Percentiles rank a stretch among this genome's conserved stretches.
Evolutionary conservation across 2,329 filamentous ascomycete genomes (phyloP).

Genomic region (Neurospora crassa): DNA sequence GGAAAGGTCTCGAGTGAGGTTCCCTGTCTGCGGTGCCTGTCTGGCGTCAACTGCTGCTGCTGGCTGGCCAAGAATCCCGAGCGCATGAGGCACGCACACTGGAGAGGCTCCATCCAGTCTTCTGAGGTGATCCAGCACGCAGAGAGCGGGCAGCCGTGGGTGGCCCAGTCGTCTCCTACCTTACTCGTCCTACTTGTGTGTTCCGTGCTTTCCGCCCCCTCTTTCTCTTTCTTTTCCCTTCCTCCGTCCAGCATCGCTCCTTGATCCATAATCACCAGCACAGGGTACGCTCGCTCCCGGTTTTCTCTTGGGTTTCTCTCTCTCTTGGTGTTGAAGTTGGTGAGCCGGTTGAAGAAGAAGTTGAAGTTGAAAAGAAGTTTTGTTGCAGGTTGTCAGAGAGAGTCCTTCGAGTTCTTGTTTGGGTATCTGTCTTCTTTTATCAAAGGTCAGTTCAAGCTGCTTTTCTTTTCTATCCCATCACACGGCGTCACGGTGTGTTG

Average conservation of each 20-base stretch:
- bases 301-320: slow-evolving; percentile 6
- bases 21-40: neutral
- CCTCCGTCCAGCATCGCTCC: slow-evolving; percentile 16
- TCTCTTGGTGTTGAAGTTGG: slow-evolving; percentile 21
- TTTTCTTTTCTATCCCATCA: neutral
- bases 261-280: slow-evolving; percentile 12
- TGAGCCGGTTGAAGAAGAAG: slow-evolving; percentile 19
- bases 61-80: neutral
- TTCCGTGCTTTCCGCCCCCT: slow-evolving; percentile 14
- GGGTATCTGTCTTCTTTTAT: neutral
- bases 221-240: slow-evolving; percentile 12
- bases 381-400: slow-evolving; percentile 15
- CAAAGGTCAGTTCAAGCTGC: neutral
- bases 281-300: slow-evolving; percentile 1
- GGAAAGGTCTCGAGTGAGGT: neutral
- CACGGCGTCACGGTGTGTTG: neutral
- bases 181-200: slow-evolving; percentile 10
- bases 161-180: neutral
- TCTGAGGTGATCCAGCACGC: neutral
- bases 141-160: neutral
- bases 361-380: slow-evolving; percentile 13
- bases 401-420: neutral
- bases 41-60: neutral
- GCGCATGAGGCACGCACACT: neutral
- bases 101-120: neutral